These are phyloP conservation scores for Talaromyces albobiverticillius DNA, from an alignment of 2,329 filamentous ascomycete species.

Conservation along the genomic window DNA sequence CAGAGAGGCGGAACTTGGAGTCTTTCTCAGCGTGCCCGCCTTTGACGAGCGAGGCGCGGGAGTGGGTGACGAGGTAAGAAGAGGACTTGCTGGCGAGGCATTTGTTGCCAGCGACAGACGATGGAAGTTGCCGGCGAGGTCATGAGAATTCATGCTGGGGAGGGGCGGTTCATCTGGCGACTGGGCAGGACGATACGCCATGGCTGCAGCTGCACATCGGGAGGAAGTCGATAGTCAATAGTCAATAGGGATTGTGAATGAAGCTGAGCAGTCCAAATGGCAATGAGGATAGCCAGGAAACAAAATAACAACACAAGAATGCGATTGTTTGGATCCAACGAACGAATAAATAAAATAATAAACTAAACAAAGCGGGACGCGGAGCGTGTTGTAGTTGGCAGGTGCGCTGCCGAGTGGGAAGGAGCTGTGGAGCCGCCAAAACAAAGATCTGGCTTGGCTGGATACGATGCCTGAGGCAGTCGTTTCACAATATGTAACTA, in stretches of 20 bases:
- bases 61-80: slow-evolving; percentile 25
- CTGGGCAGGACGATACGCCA: slow-evolving; percentile 4
- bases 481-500: too few relatives aligned
- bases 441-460: too few relatives aligned
- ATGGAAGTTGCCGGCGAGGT: slow-evolving; percentile 25
- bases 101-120: slow-evolving; percentile 26
- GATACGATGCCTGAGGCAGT: too few relatives aligned
- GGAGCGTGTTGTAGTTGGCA: neutral
- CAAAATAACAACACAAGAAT: too few relatives aligned
- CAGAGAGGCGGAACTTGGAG: slow-evolving; percentile 34
- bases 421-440: too few relatives aligned
- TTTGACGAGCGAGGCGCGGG: slow-evolving; percentile 17
- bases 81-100: slow-evolving; percentile 19
- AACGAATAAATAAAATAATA: too few relatives aligned
- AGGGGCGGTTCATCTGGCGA: slow-evolving; percentile 15
- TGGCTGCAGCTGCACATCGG: slow-evolving; percentile 11
- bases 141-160: slow-evolving; percentile 15
- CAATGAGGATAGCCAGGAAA: neutral
- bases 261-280: neutral
- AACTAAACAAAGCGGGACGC: slow-evolving; percentile 12
- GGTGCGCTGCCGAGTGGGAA: too few relatives aligned
- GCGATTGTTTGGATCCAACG: too few relatives aligned
- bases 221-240: neutral
- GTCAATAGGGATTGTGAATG: neutral
- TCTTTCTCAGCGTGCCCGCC: slow-evolving; percentile 22